Evolutionary conservation across 768 basidiomycete species (phyloP), one percentile per base, ranked within the genome.

Genomic region (Ramaria rubella): DNA sequence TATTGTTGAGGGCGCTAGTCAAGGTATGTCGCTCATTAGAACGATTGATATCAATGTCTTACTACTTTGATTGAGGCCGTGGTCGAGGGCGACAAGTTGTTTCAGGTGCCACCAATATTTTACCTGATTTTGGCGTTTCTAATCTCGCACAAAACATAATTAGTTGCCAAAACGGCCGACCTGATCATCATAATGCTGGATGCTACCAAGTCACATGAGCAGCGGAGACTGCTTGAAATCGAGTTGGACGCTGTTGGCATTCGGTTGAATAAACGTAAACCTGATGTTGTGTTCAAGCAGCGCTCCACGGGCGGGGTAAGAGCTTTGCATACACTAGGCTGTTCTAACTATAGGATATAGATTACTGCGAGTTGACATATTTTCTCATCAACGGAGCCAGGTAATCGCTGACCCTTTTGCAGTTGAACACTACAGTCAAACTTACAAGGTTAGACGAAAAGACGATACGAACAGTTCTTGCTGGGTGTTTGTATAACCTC

Each of bases 201-300:
- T 64, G 90, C 91, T 12, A 94, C 90, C 9, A 95, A 95, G 69
- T 88, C 86, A 11, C 88, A 93, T 43, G 92, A 97, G 69, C 96
- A 99, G 65, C 83, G 86, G 55, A 75, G 81, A 49, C 76, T 95
- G 58, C 75, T 98, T 24, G 96, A 98, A 69, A 79, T 90, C 34
- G 96, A 99, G 70, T 75, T 99, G 17, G 96, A 99, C 65, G 90
- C 94, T 4, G 94, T 99, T 36, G 96, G 96, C 3, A 97, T 99
- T 60, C 80, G 96, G 45, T 70, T 99, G 60, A 99, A 99, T 73
- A 89, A 88, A 64, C 76, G 72, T 56, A 87, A 82, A 65, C 96
- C 96, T 1, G 96, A 99, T 67, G 85, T 98, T 5, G 89, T 96
- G 1, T 94, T 98, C 78, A 97, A 94, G 73, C 85, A 82, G 62